Evolutionary conservation across 345 rosid species (phyloP), one percentile per base, ranked within the genome.

Genomic region (Jatropha curcas): DNA sequence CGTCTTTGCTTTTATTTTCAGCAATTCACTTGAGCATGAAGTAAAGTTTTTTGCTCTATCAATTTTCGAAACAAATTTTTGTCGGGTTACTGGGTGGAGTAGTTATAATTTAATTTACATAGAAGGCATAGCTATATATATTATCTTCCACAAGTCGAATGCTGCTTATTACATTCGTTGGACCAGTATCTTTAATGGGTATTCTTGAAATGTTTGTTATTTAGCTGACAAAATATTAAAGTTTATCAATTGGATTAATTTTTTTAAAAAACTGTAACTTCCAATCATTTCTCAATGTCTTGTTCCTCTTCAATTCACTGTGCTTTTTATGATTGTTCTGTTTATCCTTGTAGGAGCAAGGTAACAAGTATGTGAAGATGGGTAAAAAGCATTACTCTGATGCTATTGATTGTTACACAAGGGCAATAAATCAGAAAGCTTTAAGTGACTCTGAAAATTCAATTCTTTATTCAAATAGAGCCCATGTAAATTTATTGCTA

Each of bases 351-450:
- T 88, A 94, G 97, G 98, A 94, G 73, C 78, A 89, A 60, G 97
- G 98, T 7, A 92, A 90, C 65, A 85, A 92, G 59, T 84, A 85
- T 82, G 97, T 92, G 24, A 92, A 82, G 87, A 85, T 79, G 93
- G 98, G 98, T 30, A 94, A 88, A 58, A 92, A 81, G 79, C 92
- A 92, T 79, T 94, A 89, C 76, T 75, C 86, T 5, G 89, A 92
- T 71, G 97, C 98, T 28, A 73, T 92, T 41, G 87, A 89, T 57
- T 90, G 85, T 84, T 94, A 94, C 85, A 89, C 91, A 0, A 86
- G 90, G 79, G 95, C 97, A 0, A 89, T 92, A 67, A 77, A 84
- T 79, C 98, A 94, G 77, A 74, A 84, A 50, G 90, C 37, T 64
- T 55, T 89, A 20, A 89, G 85, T 55, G 86, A 84, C 43, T 75